Percentiles rank a stretch among this genome's conserved stretches.
Evolutionary conservation across 2,329 filamentous ascomycete species (phyloP).

Genomic region (Metarhizium sp.): DNA sequence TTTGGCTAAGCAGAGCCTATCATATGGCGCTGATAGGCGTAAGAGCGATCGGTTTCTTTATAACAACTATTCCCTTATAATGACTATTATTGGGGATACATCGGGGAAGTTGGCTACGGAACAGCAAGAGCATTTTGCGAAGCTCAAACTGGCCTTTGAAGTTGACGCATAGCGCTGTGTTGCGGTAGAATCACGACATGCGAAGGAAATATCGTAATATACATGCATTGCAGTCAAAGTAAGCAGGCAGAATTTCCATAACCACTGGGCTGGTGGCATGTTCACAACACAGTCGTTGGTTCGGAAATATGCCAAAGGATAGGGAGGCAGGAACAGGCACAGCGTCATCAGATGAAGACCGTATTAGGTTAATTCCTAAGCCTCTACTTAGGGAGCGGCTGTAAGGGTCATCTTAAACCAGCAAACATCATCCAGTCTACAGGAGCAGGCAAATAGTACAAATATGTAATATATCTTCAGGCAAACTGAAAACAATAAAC

Average conservation of each 20-base stretch:
- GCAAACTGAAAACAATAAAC: background rate
- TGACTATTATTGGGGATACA: constrained; percentile 79
- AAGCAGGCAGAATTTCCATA: background rate
- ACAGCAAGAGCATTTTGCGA: constrained; percentile 66
- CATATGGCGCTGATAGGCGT: constrained; percentile 62
- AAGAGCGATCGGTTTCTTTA: constrained; percentile 83
- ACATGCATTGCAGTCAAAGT: background rate
- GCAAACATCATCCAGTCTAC: background rate
- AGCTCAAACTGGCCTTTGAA: constrained; percentile 49
- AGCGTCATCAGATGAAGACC: background rate
- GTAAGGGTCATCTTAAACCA: background rate
- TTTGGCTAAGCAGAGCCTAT: constrained; percentile 65
- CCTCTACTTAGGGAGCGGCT: background rate
- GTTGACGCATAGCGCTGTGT: constrained; percentile 24
- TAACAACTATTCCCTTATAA: constrained; percentile 92
- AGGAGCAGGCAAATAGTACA: background rate
- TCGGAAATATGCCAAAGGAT: background rate
- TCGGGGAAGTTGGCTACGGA: constrained; percentile 65
- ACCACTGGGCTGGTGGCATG: background rate
- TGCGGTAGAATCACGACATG: background rate
- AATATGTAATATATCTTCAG: background rate
- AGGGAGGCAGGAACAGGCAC: background rate
- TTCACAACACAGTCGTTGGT: background rate
- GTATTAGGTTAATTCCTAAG: background rate
- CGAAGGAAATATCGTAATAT: background rate